phyloP scores from a whole-genome alignment of 2,329 filamentous ascomycete genomes.

The Aspergillus pseudoterreus region DNA sequence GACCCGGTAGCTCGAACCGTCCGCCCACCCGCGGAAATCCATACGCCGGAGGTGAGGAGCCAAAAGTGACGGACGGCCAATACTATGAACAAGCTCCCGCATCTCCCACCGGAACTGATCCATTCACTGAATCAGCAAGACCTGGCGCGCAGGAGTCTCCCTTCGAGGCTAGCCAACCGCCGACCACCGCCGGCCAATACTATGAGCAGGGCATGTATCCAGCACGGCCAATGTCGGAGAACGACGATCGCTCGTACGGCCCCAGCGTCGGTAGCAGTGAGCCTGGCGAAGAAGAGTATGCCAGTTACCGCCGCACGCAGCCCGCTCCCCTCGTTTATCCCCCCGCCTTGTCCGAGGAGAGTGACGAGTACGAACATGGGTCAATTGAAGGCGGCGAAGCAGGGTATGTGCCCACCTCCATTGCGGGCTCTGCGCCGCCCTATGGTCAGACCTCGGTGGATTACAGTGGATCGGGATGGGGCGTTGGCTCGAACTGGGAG shows the following conservation, averaged over 20 bases:
- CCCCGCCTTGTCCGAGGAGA: conserved; percentile 47
- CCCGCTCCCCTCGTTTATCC: conserved; percentile 58
- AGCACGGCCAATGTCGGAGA: conserved; percentile 41
- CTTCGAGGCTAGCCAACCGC: conserved; percentile 19
- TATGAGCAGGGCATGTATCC: conserved; percentile 35
- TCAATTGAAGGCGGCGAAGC: conserved; percentile 44
- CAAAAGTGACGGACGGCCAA: conserved; percentile 36
- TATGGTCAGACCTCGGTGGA: conserved; percentile 45
- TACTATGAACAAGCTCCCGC: conserved; percentile 50
- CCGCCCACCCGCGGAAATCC: conserved; percentile 47
- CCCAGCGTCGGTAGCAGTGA: conserved; percentile 54
- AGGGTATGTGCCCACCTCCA: conserved; percentile 22
- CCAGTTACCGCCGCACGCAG: conserved; percentile 59
- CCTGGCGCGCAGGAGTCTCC: conserved; percentile 6
- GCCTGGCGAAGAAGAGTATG: conserved; percentile 68
- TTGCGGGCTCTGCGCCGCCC: conserved; percentile 11
- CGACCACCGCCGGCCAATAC: conserved; percentile 35
- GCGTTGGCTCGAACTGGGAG: conserved; percentile 69
- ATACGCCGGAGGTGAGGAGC: conserved; percentile 36
- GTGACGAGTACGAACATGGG: conserved; percentile 54
- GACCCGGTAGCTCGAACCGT: conserved; percentile 47
- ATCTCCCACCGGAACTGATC: conserved; percentile 59
- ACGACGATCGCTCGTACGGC: conserved; percentile 47
- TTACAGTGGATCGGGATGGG: conserved; percentile 65
- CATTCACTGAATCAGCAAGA: conserved; percentile 52